phyloP scores from a whole-genome alignment of 2,329 filamentous ascomycete species.

The Tolypocladium ophioglossoides region DNA sequence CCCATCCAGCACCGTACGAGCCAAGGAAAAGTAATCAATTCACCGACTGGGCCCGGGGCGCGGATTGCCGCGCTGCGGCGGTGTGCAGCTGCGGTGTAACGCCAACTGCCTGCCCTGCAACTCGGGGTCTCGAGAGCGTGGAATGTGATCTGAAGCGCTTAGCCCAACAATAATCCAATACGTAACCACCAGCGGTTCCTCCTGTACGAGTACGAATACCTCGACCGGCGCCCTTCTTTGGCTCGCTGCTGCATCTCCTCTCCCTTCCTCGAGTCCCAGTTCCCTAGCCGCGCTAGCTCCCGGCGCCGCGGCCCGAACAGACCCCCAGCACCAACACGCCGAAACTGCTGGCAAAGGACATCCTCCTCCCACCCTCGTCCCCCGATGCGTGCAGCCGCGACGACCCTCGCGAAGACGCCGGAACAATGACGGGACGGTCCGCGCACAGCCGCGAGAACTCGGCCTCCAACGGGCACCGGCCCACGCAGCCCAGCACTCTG shows the following conservation, averaged over 20 bases:
- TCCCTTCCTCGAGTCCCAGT: background rate
- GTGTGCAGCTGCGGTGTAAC: background rate
- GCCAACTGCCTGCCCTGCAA: background rate
- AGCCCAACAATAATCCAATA: background rate
- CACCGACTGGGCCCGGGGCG: background rate
- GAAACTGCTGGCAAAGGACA: background rate
- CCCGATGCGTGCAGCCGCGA: background rate
- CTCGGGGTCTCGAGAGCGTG: background rate
- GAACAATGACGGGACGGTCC: conserved; percentile 14
- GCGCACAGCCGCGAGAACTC: conserved; percentile 18
- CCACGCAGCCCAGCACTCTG: conserved; percentile 33
- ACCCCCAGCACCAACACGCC: background rate
- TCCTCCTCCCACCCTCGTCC: background rate
- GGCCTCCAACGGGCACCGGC: conserved; percentile 20
- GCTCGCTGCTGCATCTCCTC: too few relatives aligned
- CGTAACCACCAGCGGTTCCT: background rate
- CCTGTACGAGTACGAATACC: background rate
- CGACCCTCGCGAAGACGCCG: background rate
- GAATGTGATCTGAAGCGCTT: background rate
- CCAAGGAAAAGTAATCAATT: background rate
- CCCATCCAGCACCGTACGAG: background rate
- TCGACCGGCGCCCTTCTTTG: too few relatives aligned
- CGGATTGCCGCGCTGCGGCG: background rate
- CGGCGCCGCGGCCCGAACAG: background rate
- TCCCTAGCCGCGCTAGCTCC: background rate